Evolutionary conservation across 2,329 filamentous ascomycete genomes (phyloP).

Genomic region (Fusarium buharicum): DNA sequence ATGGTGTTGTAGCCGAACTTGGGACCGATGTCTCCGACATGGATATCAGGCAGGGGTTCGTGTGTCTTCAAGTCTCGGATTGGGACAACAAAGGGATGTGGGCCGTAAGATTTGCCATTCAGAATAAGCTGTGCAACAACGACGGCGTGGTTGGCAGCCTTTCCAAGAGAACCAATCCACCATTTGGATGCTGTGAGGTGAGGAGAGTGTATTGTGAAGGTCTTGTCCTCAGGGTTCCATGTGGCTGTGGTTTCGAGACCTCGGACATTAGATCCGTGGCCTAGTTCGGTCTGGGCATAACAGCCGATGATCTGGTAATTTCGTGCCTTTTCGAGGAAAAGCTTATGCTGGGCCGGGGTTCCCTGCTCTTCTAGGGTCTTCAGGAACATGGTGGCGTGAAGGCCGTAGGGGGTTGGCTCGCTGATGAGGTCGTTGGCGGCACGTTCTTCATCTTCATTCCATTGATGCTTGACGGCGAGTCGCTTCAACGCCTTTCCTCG

Average conservation of each 20-base stretch:
- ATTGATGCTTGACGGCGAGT: constrained; percentile 73
- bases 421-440: constrained; percentile 75
- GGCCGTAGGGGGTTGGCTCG: constrained; percentile 78
- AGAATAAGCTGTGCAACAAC: constrained; percentile 82
- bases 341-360: constrained; percentile 76
- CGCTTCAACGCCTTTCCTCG: constrained; percentile 76
- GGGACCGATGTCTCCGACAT: constrained; percentile 83
- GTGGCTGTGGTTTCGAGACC: constrained; percentile 78
- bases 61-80: constrained; percentile 77
- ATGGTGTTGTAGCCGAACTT: constrained; percentile 84
- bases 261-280: constrained; percentile 80
- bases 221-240: constrained; percentile 78
- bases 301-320: constrained; percentile 80
- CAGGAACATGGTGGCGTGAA: constrained; percentile 68
- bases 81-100: constrained; percentile 82
- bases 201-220: constrained; percentile 78
- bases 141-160: constrained; percentile 79
- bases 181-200: constrained; percentile 81
- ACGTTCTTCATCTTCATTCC: constrained; percentile 71
- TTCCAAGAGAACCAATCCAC: constrained; percentile 84
- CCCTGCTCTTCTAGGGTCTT: constrained; percentile 75
- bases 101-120: constrained; percentile 74
- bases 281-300: constrained; percentile 83
- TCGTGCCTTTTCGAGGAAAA: constrained; percentile 75
- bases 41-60: constrained; percentile 72